Conservation (phyloP, 2,329 filamentous ascomycete genomes). For the Helotiales sp. region DNA sequence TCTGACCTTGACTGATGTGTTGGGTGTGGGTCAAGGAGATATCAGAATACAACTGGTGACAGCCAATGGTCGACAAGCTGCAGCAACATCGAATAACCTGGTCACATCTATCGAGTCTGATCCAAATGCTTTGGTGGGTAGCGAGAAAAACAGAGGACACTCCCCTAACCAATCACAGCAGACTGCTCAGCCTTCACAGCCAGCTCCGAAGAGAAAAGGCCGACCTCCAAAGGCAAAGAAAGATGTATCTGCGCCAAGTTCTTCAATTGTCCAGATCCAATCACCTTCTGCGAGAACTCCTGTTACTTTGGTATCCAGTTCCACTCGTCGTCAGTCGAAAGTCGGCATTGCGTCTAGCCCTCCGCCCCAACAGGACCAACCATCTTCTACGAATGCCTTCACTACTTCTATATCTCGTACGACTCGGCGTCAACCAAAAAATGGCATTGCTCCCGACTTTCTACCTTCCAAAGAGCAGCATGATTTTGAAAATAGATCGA, state of each 20-base stretch:
- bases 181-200: not conserved
- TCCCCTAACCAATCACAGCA: not conserved
- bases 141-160: not conserved
- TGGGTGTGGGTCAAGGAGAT: constrained; percentile 2
- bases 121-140: not conserved
- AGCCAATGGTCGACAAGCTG: not conserved
- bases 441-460: too few relatives aligned
- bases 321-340: not conserved
- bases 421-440: not conserved
- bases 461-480: not conserved
- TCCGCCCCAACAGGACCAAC: not conserved
- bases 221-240: constrained; percentile 9
- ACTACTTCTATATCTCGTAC: not conserved
- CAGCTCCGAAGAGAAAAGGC: constrained; percentile 7
- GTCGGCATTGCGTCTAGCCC: not conserved
- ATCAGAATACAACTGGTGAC: constrained; percentile 9
- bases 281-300: not conserved
- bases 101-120: not conserved
- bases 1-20: constrained; percentile 12
- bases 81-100: too few relatives aligned
- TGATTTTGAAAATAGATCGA: too few relatives aligned
- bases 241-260: not conserved
- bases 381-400: not conserved
- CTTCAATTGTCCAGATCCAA: not conserved
- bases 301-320: not conserved